Evolutionary conservation across 169 alveolate species (phyloP).

Genomic region (Perkinsus marinus): DNA sequence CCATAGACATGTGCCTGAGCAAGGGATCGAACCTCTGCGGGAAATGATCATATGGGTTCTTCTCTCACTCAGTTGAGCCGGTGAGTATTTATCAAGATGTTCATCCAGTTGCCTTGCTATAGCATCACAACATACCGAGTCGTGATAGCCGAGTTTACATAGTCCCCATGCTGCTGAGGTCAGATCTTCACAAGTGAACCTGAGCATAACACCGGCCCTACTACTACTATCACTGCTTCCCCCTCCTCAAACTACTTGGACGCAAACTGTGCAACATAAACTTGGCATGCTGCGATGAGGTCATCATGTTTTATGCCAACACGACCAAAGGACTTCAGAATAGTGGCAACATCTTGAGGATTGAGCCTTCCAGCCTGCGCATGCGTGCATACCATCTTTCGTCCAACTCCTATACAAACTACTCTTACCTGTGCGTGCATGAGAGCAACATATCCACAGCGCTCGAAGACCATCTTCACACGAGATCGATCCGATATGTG

Average conservation of each 20-base stretch:
- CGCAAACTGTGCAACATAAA: background rate
- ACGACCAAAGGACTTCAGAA: background rate
- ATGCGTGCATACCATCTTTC: background rate
- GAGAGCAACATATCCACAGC: background rate
- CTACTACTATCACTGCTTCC: too few species aligned
- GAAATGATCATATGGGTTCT: background rate
- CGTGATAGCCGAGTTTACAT: background rate
- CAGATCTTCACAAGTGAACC: background rate
- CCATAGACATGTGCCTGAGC: background rate
- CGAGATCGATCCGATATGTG: background rate
- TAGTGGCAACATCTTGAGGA: background rate
- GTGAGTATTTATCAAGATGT: background rate
- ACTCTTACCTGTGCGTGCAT: background rate
- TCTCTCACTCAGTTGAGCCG: background rate
- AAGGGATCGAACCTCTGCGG: background rate
- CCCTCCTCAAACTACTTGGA: background rate
- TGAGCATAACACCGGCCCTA: background rate
- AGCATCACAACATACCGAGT: background rate
- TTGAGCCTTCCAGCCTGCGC: background rate
- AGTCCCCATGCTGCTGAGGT: background rate
- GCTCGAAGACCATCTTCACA: background rate
- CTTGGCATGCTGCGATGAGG: background rate
- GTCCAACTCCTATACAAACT: background rate
- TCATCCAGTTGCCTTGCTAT: background rate
- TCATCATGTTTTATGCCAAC: background rate